phyloP scores from a whole-genome alignment of 257 asterid genomes.

The Linderniella brevidens region DNA sequence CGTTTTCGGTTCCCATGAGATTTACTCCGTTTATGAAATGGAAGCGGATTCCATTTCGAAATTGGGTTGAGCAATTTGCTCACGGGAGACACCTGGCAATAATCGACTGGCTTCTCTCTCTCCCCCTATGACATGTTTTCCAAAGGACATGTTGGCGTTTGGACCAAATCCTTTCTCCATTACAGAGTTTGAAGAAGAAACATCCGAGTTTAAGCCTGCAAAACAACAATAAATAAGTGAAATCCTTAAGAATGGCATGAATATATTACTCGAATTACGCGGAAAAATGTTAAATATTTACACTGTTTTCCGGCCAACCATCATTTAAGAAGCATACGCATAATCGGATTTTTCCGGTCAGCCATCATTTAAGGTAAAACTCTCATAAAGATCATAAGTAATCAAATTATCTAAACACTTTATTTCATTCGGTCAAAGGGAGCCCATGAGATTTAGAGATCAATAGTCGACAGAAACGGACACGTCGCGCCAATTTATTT shows the following conservation, averaged over 20 bases:
- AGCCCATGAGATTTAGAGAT: too few relatives aligned
- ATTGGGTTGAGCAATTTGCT: constrained; percentile 31
- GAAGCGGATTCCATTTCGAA: constrained; percentile 35
- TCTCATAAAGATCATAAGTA: too few relatives aligned
- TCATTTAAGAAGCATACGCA: neutral
- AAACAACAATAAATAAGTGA: neutral
- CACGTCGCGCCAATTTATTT: too few relatives aligned
- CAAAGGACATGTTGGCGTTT: constrained; percentile 27
- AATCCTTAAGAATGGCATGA: too few relatives aligned
- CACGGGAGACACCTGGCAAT: constrained; percentile 59
- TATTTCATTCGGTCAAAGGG: too few relatives aligned
- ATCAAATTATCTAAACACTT: too few relatives aligned
- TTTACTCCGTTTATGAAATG: constrained; percentile 34
- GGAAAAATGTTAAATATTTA: neutral
- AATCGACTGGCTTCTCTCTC: constrained; percentile 47
- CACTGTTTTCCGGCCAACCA: neutral
- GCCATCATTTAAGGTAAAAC: too few relatives aligned
- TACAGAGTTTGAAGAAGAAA: constrained; percentile 3
- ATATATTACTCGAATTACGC: too few relatives aligned
- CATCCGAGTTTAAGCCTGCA: constrained; percentile 3
- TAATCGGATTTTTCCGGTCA: too few relatives aligned
- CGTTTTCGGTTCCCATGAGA: constrained; percentile 52
- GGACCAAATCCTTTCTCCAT: constrained; percentile 36
- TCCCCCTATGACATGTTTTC: constrained; percentile 41
- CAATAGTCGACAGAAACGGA: too few relatives aligned